Percentiles rank a stretch among this genome's conserved stretches.
Evolutionary conservation across 805 yeast genomes (phyloP).

Genomic region (Wickerhamomyces rabaulensis): DNA sequence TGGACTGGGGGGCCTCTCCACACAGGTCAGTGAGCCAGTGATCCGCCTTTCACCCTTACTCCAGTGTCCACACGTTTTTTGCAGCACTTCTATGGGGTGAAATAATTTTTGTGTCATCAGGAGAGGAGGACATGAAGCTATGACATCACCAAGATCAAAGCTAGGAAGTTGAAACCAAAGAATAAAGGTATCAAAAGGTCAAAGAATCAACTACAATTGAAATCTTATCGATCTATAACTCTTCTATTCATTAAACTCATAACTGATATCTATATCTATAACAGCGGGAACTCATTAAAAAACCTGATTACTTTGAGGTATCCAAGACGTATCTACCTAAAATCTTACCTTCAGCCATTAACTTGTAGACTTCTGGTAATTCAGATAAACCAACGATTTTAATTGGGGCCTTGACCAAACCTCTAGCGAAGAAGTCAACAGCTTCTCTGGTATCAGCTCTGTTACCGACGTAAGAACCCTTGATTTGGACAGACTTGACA

Average conservation of each 20-base stretch:
- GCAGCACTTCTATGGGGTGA: too few species aligned
- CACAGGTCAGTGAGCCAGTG: too few species aligned
- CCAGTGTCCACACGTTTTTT: too few species aligned
- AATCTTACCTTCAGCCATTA: slow-evolving; percentile 52
- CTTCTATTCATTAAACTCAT: background rate
- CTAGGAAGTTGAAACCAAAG: too few species aligned
- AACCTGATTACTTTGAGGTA: slow-evolving; percentile 45
- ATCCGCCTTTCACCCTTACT: too few species aligned
- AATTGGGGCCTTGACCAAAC: slow-evolving; percentile 58
- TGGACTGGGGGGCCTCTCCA: too few species aligned
- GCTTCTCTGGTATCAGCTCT: slow-evolving; percentile 51
- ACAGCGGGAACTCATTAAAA: background rate
- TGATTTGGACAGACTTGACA: slow-evolving; percentile 41
- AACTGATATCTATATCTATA: background rate
- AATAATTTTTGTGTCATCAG: too few species aligned
- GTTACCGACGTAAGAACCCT: slow-evolving; percentile 29
- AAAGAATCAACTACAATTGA: background rate
- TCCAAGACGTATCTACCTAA: slow-evolving; percentile 82
- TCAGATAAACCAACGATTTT: slow-evolving; percentile 52
- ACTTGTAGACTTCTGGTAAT: slow-evolving; percentile 44
- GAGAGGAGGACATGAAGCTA: too few species aligned
- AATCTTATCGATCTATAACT: background rate
- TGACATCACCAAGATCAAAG: too few species aligned
- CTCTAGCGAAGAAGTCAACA: slow-evolving; percentile 61
- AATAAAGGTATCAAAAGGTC: too few species aligned